Percentiles rank a stretch among this genome's conserved stretches.
Conservation (phyloP, 495 filamentous ascomycete species). For the Aspergillus taichungensis region DNA sequence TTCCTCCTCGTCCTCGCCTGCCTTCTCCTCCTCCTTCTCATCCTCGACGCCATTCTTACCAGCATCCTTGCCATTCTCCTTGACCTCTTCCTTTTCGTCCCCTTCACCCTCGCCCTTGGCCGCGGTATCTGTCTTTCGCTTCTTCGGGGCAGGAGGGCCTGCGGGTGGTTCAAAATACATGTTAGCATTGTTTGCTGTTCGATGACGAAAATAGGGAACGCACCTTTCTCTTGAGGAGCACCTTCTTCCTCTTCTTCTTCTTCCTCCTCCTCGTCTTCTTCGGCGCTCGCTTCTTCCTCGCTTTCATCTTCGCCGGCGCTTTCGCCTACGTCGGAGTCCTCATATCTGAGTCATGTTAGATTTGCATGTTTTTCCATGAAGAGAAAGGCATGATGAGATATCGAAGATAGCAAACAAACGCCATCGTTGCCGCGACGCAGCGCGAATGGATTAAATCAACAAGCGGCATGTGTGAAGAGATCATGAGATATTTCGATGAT, state of each 20-base stretch:
- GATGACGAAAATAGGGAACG: not conserved
- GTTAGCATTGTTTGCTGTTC: too few relatives aligned
- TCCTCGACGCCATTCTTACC: conserved; percentile 18
- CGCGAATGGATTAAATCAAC: too few relatives aligned
- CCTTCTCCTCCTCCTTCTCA: conserved; percentile 24
- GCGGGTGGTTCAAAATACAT: not conserved
- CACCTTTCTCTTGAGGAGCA: conserved; percentile 23
- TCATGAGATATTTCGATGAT: too few relatives aligned
- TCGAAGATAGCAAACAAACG: too few relatives aligned
- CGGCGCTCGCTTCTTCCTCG: conserved; percentile 15
- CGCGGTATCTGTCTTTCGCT: conserved; percentile 28
- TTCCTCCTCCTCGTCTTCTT: conserved; percentile 29
- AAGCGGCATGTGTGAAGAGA: too few relatives aligned
- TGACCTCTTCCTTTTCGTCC: conserved; percentile 21
- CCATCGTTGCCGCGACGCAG: too few relatives aligned
- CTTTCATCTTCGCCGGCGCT: conserved; percentile 26
- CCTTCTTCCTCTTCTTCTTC: conserved; percentile 23
- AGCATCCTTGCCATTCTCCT: conserved; percentile 25
- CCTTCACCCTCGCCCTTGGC: conserved; percentile 20
- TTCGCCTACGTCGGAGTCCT: conserved; percentile 46
- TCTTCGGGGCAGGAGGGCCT: conserved; percentile 35
- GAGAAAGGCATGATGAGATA: too few relatives aligned
- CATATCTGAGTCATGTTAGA: conserved; percentile 25
- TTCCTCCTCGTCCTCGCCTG: conserved; percentile 26
- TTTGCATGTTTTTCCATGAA: not conserved